Evolutionary conservation across 306 rosid genomes (phyloP), one percentile per base, ranked within the genome.

Genomic region (Arachis stenosperma): DNA sequence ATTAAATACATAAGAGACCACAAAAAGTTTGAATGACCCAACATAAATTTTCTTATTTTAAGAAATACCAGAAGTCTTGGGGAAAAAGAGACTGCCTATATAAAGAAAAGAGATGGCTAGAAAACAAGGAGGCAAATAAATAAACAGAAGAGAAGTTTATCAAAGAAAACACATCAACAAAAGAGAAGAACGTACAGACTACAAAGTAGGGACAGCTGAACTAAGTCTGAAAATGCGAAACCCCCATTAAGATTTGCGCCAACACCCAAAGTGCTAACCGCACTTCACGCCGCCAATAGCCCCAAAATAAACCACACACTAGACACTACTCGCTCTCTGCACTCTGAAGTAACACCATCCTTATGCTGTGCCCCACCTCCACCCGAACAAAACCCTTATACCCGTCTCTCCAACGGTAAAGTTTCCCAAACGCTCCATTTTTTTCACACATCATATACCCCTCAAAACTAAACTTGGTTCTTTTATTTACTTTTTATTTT

Each of bases 321-420:
- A 33, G 27, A 22, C 27, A 22, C 27, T 33, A 2, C 4, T 33
- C 37, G 3, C 37, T 33, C 37, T 22, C 51, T 46, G 11, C 6
- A 41, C 11, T 10, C 73, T 29, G 56, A 56, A 39, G 43, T 42
- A 29, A 33, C 44, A 76, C 1, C 3, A 48, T 68, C 47, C 46
- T 64, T 61, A 61, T 5, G 30, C 8, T 76, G 74, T 6, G 53
- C 55, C 47, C 42, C 46, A 41, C 0, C 6, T 41, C 3, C 75
- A 69, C 29, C 27, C 9, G 72, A 60, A 27, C 61, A 61, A 33
- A 40, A 42, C 66, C 43, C 70, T 47, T 7, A 39, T 62, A 33
- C 22, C 42, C 52, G 27, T 70, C 5, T 6, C 57, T 0, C 71
- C 43, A 13, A 22, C 10, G 69, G 47, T 78, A 39, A 71, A 71